Evolutionary conservation across 768 basidiomycete species (phyloP), one percentile per base, ranked within the genome.

Genomic region (Saitozyma podzolica): DNA sequence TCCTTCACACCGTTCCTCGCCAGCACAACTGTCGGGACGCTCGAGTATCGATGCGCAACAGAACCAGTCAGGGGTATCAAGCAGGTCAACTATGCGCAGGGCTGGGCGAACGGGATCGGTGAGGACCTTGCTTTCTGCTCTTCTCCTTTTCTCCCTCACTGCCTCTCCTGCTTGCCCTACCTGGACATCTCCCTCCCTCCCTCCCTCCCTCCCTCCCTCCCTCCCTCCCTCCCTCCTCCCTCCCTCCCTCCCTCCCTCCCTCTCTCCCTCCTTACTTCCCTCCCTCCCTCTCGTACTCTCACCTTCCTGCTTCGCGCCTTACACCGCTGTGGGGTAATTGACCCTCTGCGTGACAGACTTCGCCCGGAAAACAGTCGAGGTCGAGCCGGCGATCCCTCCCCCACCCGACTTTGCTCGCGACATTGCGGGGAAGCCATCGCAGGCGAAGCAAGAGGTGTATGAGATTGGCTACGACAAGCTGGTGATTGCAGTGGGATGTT

Each of bases 401-500:
- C 50, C 56, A 8, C 48, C 13, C 19, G 39, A 52, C 19, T 10
- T 39, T 3, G 16, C 51, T 3, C 17, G 51, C 29, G 29, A 29
- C 29, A 2, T 29, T 5, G 29, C 29, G 5, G 29, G 29, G 29
- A 29, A 29, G 29, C 29, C 29, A 29, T 29, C 29, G 29, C 29
- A 5, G 29, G 2, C 29, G 29, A 47, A 47, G 45, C 13, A 11
- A 47, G 39, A 43, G 52, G 50, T 29, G 61, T 81, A 70, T 41
- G 82, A 83, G 9, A 54, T 92, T 50, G 78, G 80, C 17, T 92
- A 89, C 72, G 91, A 93, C 78, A 90, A 89, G 74, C 83, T 93
- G 11, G 85, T 93, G 58, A 86, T 94, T 53, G 87, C 89, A 8
- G 90, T 91, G 1, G 92, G 92, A 2, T 88, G 89, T 51, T 92